Evolutionary conservation across 73 alveolate species (phyloP), one percentile per base, ranked within the genome.

Genomic region (Uronychia setigera): DNA sequence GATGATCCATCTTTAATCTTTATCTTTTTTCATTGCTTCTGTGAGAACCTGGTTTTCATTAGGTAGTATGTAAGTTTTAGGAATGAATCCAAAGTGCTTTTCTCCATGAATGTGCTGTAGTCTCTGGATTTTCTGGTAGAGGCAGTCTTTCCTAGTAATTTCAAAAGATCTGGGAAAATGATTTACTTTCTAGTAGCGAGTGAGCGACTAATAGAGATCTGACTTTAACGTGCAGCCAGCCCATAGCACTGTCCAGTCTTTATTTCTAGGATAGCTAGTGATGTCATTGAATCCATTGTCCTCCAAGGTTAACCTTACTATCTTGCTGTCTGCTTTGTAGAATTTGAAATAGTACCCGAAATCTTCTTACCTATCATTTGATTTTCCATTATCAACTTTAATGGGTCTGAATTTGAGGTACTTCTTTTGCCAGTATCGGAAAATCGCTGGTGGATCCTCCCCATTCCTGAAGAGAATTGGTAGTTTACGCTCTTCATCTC

Each of bases 121-220:
- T 83, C 93, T 90, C 1, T 94, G 86, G 60, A 93, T 75, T 46
- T 84, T 79, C 88, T 88, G 78, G 83, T 93, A 93, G 82, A 93
- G 75, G 86, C 91, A 90, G 82, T 93, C 97, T 87, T 93, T 93
- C 75, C 97, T 81, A 29, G 97, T 90, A 77, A 93, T 75, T 81
- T 93, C 97, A 60, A 91, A 86, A 29, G 96, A 86, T 57, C 91
- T 80, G 0, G 97, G 97, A 60, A 90, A 93, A 87, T 93, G 97
- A 90, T 93, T 89, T 26, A 84, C 85, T 78, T 89, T 89, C 60
- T 89, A 82, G 35, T 86, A 89, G 27, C 67, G 76, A 0, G 95
- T 77, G 31, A 89, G 79, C 26, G 88, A 28, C 34, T 84, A 60
- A 77, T 89, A 89, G 19, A 59, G 46, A 30, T 85, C 29, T 19